Conservation (phyloP, 768 basidiomycete genomes). For the Hirschioporus abietinus region DNA sequence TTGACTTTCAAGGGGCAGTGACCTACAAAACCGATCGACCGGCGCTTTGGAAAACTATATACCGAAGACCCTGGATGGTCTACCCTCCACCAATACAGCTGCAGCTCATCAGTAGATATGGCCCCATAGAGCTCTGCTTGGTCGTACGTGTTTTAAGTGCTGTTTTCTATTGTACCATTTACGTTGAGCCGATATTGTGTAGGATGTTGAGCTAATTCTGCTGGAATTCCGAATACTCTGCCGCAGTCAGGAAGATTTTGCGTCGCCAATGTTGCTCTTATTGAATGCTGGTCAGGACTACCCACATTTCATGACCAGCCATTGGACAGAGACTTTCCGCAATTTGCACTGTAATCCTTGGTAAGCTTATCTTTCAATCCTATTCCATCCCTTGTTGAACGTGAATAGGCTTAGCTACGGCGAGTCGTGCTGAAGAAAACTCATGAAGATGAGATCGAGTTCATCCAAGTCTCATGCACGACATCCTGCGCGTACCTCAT, state of each 20-base stretch:
- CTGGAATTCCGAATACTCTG: neutral
- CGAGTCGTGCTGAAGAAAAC: neutral
- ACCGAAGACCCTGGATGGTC: no score
- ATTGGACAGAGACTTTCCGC: no score
- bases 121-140: neutral
- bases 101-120: neutral
- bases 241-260: neutral
- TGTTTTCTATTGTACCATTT: neutral
- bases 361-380: no score
- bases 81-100: neutral
- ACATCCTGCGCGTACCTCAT: no score
- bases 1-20: neutral
- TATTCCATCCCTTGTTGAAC: no score
- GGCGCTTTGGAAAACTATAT: no score
- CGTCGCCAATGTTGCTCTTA: neutral
- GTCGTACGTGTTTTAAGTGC: neutral
- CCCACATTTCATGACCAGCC: no score
- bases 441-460: neutral
- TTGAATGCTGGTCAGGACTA: no score
- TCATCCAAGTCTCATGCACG: neutral
- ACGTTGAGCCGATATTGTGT: neutral
- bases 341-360: no score
- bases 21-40: neutral
- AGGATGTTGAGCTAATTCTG: neutral
- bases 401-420: no score